Evolutionary conservation across 1,139 yeast genomes (phyloP).

Genomic region (Nadsonia commutata): DNA sequence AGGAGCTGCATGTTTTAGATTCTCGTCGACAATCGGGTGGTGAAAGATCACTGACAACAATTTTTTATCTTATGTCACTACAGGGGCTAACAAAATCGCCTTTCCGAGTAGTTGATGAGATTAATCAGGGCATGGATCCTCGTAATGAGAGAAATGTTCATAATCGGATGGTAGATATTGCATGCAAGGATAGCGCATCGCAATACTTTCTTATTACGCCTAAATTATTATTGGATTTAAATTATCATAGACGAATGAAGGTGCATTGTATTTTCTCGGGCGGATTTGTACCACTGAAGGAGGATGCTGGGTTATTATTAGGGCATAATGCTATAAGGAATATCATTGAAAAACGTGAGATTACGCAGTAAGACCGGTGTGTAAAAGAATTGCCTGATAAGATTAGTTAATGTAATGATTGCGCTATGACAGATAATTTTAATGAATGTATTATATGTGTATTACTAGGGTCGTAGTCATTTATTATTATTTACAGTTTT

Average conservation of each 20-base stretch:
- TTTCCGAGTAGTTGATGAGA: conserved; percentile 91
- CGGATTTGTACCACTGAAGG: conserved; percentile 4
- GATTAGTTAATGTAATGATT: too few species aligned
- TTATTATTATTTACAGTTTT: too few species aligned
- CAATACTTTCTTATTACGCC: conserved; percentile 93
- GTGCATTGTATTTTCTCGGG: conserved; percentile 81
- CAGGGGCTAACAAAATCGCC: conserved; percentile 90
- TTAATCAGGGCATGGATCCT: conserved; percentile 98
- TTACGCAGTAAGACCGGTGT: too few species aligned
- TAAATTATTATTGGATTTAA: conserved; percentile 63
- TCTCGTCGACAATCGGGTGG: conserved; percentile 95
- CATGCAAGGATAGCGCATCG: conserved; percentile 44
- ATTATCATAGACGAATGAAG: conserved; percentile 70
- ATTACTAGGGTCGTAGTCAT: too few species aligned
- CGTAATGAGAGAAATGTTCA: conserved; percentile 82
- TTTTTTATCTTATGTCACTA: conserved; percentile 74
- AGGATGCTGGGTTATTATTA: background rate
- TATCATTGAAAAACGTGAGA: background rate
- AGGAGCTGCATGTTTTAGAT: conserved; percentile 55
- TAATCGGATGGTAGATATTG: conserved; percentile 69
- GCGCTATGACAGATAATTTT: too few species aligned
- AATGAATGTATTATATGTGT: too few species aligned
- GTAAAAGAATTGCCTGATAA: too few species aligned
- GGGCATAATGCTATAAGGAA: background rate
- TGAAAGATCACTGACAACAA: conserved; percentile 90